Percentiles rank a stretch among this genome's conserved stretches.
Evolutionary conservation across 2,329 filamentous ascomycete genomes (phyloP).

Genomic region (Beauveria rudraprayagi): DNA sequence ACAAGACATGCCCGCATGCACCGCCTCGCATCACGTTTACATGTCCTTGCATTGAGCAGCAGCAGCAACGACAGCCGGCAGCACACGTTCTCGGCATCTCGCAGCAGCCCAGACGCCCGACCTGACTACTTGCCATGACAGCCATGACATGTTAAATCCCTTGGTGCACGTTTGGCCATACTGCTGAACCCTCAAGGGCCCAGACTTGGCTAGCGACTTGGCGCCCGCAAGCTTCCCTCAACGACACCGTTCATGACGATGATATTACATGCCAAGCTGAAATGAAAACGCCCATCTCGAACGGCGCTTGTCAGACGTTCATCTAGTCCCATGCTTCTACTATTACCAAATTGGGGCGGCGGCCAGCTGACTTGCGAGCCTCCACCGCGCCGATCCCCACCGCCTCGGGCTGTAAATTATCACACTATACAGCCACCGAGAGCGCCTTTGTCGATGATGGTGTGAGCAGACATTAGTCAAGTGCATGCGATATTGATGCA

Average conservation of each 20-base stretch:
- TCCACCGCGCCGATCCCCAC: background rate
- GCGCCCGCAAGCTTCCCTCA: background rate
- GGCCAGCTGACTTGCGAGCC: slow-evolving; percentile 4
- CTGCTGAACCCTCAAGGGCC: background rate
- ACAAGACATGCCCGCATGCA: too few relatives aligned
- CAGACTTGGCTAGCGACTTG: background rate
- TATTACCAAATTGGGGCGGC: background rate
- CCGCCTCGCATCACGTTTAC: too few relatives aligned
- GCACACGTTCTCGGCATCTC: too few relatives aligned
- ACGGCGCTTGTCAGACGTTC: background rate
- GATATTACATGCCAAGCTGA: background rate
- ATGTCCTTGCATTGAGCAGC: too few relatives aligned
- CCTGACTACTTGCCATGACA: too few relatives aligned
- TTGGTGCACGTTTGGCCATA: too few relatives aligned
- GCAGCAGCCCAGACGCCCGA: too few relatives aligned
- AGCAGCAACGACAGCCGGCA: too few relatives aligned
- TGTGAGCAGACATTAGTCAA: background rate
- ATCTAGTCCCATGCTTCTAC: background rate
- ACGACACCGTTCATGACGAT: background rate
- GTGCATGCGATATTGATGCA: background rate
- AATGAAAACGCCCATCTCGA: background rate
- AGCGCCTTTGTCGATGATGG: background rate
- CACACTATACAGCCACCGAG: background rate
- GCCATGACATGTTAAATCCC: too few relatives aligned
- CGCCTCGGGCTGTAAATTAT: background rate